Evolutionary conservation across 495 filamentous ascomycete species (phyloP), one percentile per base, ranked within the genome.

Genomic region (Aspergillus wentii): DNA sequence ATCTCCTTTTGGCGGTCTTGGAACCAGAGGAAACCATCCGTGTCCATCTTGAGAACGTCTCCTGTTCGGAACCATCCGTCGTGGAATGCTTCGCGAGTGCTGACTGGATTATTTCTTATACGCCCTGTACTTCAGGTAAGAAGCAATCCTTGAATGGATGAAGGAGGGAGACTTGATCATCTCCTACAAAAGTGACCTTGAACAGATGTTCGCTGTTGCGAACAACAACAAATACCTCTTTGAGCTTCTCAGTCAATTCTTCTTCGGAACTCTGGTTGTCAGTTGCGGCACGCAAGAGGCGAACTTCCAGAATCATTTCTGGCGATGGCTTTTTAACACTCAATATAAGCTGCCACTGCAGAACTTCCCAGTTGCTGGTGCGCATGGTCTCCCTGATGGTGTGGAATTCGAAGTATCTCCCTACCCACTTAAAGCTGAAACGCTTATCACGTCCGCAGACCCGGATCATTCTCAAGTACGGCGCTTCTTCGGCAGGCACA

Each of bases 271-370:
- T 10, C 22, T 10, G 6, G 6, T 25, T 25, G 22, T 25, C 6
- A 25, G 10, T 25, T 25, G 22, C 22, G n/a, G n/a, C n/a, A 5
- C 35, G 35, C 17, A 50, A 38, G 5, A 50, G 2, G 17, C 48
- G 39, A 18, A 52, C 22, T 30, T 52, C 48, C 10, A 47, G 9
- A 3, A 14, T 32, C 2, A 23, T 21, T 30, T 40, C 27, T 9
- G 43, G 35, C 2, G 35, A 41, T 5, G 40, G 35, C 11, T 43
- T 29, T 1, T 45, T 39, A 8, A 27, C 15, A 14, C 44, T 41
- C 13, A 61, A n/a, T 15, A 69, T 55, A 1, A 67, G 32, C 33
- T 69, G 63, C 55, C 56, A 69, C 25, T 69, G 52, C 3, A 69
- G 16, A 16, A 69, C 35, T 1, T 51, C 47, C 8, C 30, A 57